These are phyloP conservation scores for Solanum piurae DNA, from an alignment of 257 asterid species.

Conservation along the genomic window DNA sequence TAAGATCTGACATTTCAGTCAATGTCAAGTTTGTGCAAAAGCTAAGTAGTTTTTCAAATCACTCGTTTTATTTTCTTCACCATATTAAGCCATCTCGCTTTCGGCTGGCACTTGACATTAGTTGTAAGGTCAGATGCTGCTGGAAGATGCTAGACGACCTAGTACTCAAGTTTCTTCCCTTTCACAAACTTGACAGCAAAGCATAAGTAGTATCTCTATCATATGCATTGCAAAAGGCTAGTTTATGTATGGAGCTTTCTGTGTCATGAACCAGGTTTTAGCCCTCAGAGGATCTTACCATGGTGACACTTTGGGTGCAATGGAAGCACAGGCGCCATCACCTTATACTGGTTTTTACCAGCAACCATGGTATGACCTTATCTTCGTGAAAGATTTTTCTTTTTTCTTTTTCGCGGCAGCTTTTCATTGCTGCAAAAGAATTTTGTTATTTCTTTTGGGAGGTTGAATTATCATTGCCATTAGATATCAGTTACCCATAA, in stretches of 20 bases:
- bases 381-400: neutral
- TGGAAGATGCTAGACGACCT: neutral
- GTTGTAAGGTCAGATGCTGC: neutral
- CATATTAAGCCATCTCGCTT: neutral
- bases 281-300: conserved; percentile 96
- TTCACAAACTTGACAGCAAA: neutral
- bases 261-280: conserved; percentile 50
- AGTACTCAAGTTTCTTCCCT: neutral
- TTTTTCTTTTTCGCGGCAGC: neutral
- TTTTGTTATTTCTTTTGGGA: neutral
- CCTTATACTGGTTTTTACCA: conserved; percentile 91
- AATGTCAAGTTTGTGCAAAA: neutral
- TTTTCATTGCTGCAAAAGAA: neutral
- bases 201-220: neutral
- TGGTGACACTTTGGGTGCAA: conserved; percentile 99
- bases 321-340: conserved; percentile 99
- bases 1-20: neutral
- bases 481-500: neutral
- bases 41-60: neutral
- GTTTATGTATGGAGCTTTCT: conserved; percentile 1
- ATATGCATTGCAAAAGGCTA: neutral
- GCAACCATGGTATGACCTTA: conserved; percentile 80
- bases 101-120: neutral
- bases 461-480: neutral
- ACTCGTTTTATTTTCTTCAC: neutral